Percentiles rank a stretch among this genome's conserved stretches.
These are phyloP conservation scores for Malus hybrid DNA, from an alignment of 331 rosid genomes.

Conservation along the genomic window DNA sequence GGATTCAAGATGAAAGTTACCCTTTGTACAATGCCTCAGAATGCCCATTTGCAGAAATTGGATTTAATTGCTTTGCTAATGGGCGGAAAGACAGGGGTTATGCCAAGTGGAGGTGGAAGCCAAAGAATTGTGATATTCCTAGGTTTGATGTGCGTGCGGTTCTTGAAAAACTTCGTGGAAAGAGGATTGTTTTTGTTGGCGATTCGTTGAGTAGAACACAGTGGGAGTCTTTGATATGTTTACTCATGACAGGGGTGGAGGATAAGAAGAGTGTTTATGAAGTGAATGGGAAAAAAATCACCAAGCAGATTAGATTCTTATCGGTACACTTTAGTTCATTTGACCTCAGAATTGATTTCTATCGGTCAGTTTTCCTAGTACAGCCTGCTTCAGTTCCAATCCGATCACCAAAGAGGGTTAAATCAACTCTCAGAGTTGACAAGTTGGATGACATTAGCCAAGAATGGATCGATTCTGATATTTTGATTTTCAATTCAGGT, in stretches of 20 bases:
- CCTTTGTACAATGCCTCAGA: slow-evolving; percentile 72
- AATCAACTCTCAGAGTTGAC: slow-evolving; percentile 61
- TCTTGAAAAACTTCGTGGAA: slow-evolving; percentile 71
- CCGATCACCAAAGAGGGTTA: slow-evolving; percentile 65
- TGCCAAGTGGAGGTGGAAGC: slow-evolving; percentile 82
- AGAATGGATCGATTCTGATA: slow-evolving; percentile 87
- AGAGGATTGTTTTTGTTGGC: slow-evolving; percentile 76
- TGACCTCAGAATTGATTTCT: slow-evolving; percentile 64
- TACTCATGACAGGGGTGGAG: slow-evolving; percentile 81
- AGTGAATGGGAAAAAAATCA: slow-evolving; percentile 64
- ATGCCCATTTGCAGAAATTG: slow-evolving; percentile 70
- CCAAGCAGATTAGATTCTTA: slow-evolving; percentile 54
- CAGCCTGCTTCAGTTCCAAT: slow-evolving; percentile 45
- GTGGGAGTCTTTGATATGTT: slow-evolving; percentile 88
- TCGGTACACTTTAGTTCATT: slow-evolving; percentile 50
- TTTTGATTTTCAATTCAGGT: slow-evolving; percentile 80
- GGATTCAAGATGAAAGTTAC: slow-evolving; percentile 62
- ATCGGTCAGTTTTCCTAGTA: slow-evolving; percentile 71
- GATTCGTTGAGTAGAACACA: slow-evolving; percentile 91
- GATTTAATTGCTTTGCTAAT: slow-evolving; percentile 73
- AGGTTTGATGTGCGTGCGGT: slow-evolving; percentile 43
- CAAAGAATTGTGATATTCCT: slow-evolving; percentile 60
- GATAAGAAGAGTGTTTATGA: slow-evolving; percentile 71
- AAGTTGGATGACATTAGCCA: slow-evolving; percentile 61
- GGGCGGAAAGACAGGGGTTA: slow-evolving; percentile 62